Evolutionary conservation across 139 green algal genomes (phyloP), one percentile per base, ranked within the genome.

Genomic region (Chlorella sp.): DNA sequence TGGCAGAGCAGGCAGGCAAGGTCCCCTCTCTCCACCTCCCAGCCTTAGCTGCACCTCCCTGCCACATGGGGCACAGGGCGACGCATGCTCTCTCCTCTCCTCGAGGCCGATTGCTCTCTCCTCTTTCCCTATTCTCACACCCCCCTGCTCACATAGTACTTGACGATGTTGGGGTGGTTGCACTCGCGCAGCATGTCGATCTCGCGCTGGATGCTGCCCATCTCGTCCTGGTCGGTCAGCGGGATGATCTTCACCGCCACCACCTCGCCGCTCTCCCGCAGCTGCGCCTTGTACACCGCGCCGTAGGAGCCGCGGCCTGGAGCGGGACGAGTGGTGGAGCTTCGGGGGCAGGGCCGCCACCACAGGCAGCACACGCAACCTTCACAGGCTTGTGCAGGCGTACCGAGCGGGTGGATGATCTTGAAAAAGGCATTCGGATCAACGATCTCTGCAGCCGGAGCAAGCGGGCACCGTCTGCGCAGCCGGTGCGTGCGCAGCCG

Each of bases 91-190:
- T n/a, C n/a, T n/a, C n/a, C n/a, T n/a, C n/a, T n/a, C n/a, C n/a
- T n/a, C n/a, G n/a, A n/a, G n/a, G n/a, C n/a, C n/a, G n/a, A n/a
- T n/a, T n/a, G n/a, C n/a, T n/a, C n/a, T n/a, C n/a, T n/a, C n/a
- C n/a, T n/a, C n/a, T n/a, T n/a, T n/a, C n/a, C n/a, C n/a, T n/a
- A n/a, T n/a, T n/a, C n/a, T n/a, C n/a, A n/a, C n/a, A n/a, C n/a
- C n/a, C 31, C 45, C 48, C 45, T 27, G 33, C 59, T 87, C n/a
- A 65, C 53, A 31, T 88, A 86, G 69, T 87, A 87, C 43, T 74
- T 65, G 27, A 99, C 95, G 8, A 99, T 86, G 77, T 98, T 98
- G 59, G 95, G 94, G 77, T 99, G 95, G 77, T 96, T 90, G 86
- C 95, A 99, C 51, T 90, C 87, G 1, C 91, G 71, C 43, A 99